These are phyloP conservation scores for Persicaria tinctoria DNA, from an alignment of 148 eudicot species.

Conservation along the genomic window DNA sequence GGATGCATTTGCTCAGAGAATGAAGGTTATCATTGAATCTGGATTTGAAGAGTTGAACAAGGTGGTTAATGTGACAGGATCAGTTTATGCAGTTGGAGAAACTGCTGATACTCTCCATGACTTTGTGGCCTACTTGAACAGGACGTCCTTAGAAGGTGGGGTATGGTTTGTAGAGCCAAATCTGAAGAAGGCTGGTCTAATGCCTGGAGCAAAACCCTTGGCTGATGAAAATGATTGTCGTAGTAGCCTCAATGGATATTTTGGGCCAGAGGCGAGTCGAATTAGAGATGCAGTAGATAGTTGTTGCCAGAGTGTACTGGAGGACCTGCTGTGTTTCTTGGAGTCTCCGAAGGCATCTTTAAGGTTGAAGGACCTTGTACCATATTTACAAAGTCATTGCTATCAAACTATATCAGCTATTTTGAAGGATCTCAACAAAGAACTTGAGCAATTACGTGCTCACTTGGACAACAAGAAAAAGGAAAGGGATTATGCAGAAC, in stretches of 20 bases:
- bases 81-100: constrained; percentile 40
- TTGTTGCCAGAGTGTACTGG: constrained; percentile 65
- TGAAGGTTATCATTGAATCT: constrained; percentile 61
- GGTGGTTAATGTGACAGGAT: constrained; percentile 49
- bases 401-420: constrained; percentile 54
- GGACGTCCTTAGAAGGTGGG: constrained; percentile 58
- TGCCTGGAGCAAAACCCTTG: constrained; percentile 37
- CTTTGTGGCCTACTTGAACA: constrained; percentile 49
- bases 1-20: constrained; percentile 77
- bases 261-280: constrained; percentile 70
- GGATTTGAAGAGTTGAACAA: constrained; percentile 44
- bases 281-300: constrained; percentile 88
- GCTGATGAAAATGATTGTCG: constrained; percentile 59
- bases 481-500: constrained; percentile 23
- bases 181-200: constrained; percentile 36
- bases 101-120: constrained; percentile 31
- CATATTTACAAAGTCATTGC: constrained; percentile 72
- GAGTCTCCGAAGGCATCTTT: constrained; percentile 90
- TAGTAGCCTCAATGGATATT: constrained; percentile 76
- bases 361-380: constrained; percentile 63
- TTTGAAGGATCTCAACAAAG: constrained; percentile 57
- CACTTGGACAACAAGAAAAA: constrained; percentile 34
- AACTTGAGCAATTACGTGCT: constrained; percentile 53
- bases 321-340: constrained; percentile 69
- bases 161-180: constrained; percentile 80